Percentiles rank a stretch among this genome's conserved stretches.
Conservation (phyloP, 2,329 filamentous ascomycete species). For the Coccinonectria pachysandricola region DNA sequence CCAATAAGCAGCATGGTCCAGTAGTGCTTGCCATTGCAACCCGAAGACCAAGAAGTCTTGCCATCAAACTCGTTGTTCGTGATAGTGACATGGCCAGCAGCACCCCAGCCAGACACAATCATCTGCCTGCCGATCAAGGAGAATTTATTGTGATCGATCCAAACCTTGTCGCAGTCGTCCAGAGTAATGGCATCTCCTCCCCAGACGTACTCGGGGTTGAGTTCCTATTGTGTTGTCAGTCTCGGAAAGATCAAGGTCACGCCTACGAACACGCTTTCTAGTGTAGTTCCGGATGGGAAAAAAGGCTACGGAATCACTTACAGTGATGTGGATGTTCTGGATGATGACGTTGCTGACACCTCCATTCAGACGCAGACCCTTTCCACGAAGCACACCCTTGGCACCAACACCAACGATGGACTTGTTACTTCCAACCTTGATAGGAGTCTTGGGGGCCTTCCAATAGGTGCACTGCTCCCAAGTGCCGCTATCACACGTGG, state of each 20-base stretch:
- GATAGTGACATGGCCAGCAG: conserved; percentile 23
- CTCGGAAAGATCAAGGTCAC: too few relatives aligned
- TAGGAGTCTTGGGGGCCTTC: conserved; percentile 38
- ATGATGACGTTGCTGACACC: not conserved
- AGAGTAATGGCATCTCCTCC: conserved; percentile 29
- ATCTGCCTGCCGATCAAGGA: conserved; percentile 32
- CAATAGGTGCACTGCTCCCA: conserved; percentile 32
- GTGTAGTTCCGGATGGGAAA: too few relatives aligned
- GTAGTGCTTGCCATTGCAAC: conserved; percentile 23
- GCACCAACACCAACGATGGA: not conserved
- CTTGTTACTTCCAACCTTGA: conserved; percentile 45
- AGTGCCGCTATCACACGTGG: conserved; percentile 44
- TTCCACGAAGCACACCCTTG: not conserved
- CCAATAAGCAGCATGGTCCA: conserved; percentile 24
- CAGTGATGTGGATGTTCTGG: conserved; percentile 1
- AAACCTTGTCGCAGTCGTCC: conserved; percentile 20
- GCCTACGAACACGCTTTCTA: too few relatives aligned
- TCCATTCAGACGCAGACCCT: not conserved
- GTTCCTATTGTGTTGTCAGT: too few relatives aligned
- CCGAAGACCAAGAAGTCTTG: conserved; percentile 18
- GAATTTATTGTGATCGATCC: conserved; percentile 28
- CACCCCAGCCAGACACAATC: conserved; percentile 25
- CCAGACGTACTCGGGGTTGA: conserved; percentile 28
- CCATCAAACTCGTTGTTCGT: conserved; percentile 31
- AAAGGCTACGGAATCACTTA: too few relatives aligned